Evolutionary conservation across 1,284 basidiomycete species (phyloP).

Genomic region (Trametes sp.): DNA sequence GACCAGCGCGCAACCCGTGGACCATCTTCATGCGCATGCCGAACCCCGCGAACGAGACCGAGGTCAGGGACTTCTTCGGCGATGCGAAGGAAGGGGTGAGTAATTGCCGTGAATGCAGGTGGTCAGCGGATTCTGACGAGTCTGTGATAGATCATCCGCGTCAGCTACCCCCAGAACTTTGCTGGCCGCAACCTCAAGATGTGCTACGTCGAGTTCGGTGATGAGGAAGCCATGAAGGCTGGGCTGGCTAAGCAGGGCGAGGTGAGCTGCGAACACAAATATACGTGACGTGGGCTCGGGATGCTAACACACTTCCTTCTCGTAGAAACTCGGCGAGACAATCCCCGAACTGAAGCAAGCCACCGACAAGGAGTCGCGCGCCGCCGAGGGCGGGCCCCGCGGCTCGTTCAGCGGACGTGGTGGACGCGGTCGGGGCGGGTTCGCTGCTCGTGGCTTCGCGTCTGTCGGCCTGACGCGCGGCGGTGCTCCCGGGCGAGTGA

Average conservation of each 20-base stretch:
- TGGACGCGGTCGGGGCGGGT: slow-evolving; percentile 67
- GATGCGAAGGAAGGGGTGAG: slow-evolving; percentile 70
- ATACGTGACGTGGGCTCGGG: not conserved
- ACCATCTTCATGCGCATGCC: slow-evolving; percentile 85
- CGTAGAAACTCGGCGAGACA: slow-evolving; percentile 71
- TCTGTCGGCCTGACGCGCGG: slow-evolving; percentile 71
- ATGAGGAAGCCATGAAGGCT: slow-evolving; percentile 82
- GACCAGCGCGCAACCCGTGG: slow-evolving; percentile 77
- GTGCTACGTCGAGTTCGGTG: slow-evolving; percentile 88
- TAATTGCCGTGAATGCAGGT: slow-evolving; percentile 28
- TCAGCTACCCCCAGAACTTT: slow-evolving; percentile 68
- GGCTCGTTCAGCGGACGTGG: slow-evolving; percentile 55
- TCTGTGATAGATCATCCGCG: slow-evolving; percentile 66
- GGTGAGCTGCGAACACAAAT: slow-evolving; percentile 52
- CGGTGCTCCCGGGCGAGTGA: slow-evolving; percentile 38
- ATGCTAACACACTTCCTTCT: not conserved
- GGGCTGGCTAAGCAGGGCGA: slow-evolving; percentile 77
- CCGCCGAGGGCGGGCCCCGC: slow-evolving; percentile 44
- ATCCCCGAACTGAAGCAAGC: slow-evolving; percentile 73
- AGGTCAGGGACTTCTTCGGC: slow-evolving; percentile 79
- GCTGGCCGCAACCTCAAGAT: slow-evolving; percentile 60
- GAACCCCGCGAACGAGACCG: slow-evolving; percentile 65
- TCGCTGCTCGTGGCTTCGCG: slow-evolving; percentile 67
- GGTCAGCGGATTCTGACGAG: not conserved
- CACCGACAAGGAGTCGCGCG: slow-evolving; percentile 67